A percentile compares a stretch with the other conserved stretches of the same genome.
These are phyloP conservation scores for Mortierella antarctica DNA, from an alignment of 192 early-diverging fungal species.

Conservation along the genomic window DNA sequence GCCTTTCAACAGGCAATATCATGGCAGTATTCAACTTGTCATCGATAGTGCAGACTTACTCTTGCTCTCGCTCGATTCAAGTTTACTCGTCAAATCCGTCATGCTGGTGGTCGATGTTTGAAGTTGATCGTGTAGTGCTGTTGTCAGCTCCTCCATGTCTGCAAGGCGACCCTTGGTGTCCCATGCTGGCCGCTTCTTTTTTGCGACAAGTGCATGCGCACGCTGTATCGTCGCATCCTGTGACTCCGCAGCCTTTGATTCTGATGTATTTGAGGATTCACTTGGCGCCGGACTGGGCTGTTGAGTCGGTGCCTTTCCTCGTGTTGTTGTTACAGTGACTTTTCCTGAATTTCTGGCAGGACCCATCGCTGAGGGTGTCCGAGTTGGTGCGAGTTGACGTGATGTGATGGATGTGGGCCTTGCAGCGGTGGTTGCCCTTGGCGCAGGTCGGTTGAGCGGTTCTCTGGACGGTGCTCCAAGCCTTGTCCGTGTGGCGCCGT, in stretches of 20 bases:
- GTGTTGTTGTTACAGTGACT: not conserved
- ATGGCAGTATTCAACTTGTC: not conserved
- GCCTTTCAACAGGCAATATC: not conserved
- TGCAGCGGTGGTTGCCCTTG: too few relatives aligned
- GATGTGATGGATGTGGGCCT: too few relatives aligned
- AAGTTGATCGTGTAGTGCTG: slow-evolving; percentile 60
- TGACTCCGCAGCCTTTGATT: not conserved
- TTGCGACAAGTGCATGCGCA: slow-evolving; percentile 35
- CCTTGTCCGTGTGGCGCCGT: too few relatives aligned
- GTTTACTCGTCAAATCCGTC: slow-evolving; percentile 61
- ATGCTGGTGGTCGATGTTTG: slow-evolving; percentile 61
- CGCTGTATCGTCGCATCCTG: not conserved
- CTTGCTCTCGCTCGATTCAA: slow-evolving; percentile 60
- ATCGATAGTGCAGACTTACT: slow-evolving; percentile 26
- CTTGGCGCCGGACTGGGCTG: slow-evolving; percentile 15
- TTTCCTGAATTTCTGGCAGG: not conserved
- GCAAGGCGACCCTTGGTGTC: slow-evolving; percentile 83
- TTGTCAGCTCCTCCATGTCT: slow-evolving; percentile 74
- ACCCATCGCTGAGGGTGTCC: not conserved
- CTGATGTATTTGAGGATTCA: slow-evolving; percentile 11
- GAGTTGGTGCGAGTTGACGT: too few relatives aligned
- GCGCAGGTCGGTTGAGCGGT: not conserved
- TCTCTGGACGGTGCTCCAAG: not conserved
- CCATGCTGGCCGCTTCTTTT: slow-evolving; percentile 78
- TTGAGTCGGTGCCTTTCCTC: not conserved